phyloP scores from a whole-genome alignment of 2,329 filamentous ascomycete genomes.

The Fusarium azukiicola region DNA sequence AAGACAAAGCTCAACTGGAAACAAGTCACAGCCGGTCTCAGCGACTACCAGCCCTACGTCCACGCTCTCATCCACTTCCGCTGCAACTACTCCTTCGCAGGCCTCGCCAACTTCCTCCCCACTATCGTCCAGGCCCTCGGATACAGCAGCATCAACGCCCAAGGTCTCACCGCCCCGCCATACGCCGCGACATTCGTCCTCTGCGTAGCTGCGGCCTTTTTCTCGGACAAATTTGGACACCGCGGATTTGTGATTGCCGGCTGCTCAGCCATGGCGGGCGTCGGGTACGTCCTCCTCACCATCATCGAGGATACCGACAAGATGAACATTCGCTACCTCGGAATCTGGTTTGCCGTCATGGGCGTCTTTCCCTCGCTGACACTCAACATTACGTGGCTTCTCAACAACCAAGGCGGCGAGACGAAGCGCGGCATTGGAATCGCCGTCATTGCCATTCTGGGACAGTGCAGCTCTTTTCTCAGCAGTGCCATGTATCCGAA shows the following conservation, averaged over 20 bases:
- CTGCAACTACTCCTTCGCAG: constrained; percentile 47
- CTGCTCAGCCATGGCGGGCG: background rate
- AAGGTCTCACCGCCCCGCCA: constrained; percentile 34
- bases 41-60: constrained; percentile 44
- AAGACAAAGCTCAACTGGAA: constrained; percentile 38
- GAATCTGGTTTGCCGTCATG: constrained; percentile 36
- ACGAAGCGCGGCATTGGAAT: constrained; percentile 38
- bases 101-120: constrained; percentile 43
- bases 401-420: constrained; percentile 44
- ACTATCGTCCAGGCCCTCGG: constrained; percentile 39
- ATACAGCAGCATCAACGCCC: constrained; percentile 26
- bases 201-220: constrained; percentile 34
- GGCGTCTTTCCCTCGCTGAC: constrained; percentile 31
- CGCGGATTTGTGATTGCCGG: constrained; percentile 36
- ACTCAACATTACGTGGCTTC: constrained; percentile 42
- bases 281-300: constrained; percentile 31
- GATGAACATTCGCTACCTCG: constrained; percentile 25
- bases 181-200: constrained; percentile 34
- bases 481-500: constrained; percentile 44
- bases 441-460: constrained; percentile 25
- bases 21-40: constrained; percentile 27
- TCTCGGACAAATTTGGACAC: constrained; percentile 34
- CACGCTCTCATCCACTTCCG: constrained; percentile 47
- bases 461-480: constrained; percentile 43
- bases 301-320: constrained; percentile 15